A percentile compares a stretch with the other conserved stretches of the same genome.
Conservation (phyloP, 768 basidiomycete species). For the Rhizopogon vesiculosus region DNA sequence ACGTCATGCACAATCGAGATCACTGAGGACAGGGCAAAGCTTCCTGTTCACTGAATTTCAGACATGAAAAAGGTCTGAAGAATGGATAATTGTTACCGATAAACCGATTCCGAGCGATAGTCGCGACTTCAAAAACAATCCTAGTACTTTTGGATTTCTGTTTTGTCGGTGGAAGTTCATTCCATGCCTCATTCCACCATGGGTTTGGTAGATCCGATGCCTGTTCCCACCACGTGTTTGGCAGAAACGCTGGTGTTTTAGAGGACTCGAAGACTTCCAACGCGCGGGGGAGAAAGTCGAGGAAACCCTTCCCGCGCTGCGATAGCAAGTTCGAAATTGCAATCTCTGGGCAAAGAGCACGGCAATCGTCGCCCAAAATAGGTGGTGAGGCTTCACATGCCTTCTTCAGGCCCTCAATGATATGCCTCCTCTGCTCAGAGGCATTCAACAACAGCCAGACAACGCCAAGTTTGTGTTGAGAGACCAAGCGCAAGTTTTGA, state of each 20-base stretch:
- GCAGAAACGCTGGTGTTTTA: not conserved
- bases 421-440: too few species aligned
- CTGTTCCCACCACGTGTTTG: not conserved
- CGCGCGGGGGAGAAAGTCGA: conserved; percentile 2
- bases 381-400: too few species aligned
- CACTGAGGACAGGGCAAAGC: conserved; percentile 1
- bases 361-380: too few species aligned
- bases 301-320: not conserved
- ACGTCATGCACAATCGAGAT: conserved; percentile 2
- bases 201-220: conserved; percentile 10
- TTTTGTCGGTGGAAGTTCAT: not conserved
- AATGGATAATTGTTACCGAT: conserved; percentile 6
- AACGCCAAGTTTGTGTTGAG: not conserved
- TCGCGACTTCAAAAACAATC: conserved; percentile 5
- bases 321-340: too few species aligned
- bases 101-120: conserved; percentile 13
- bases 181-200: conserved; percentile 3
- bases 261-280: not conserved
- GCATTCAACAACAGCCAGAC: conserved; percentile 10
- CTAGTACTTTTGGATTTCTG: not conserved
- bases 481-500: not conserved
- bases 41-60: not conserved
- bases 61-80: not conserved
- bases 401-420: too few species aligned
- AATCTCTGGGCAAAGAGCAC: too few species aligned